Base-by-base conservation (phyloP, 306 rosid genomes). In the Nissolia schottii region DNA sequence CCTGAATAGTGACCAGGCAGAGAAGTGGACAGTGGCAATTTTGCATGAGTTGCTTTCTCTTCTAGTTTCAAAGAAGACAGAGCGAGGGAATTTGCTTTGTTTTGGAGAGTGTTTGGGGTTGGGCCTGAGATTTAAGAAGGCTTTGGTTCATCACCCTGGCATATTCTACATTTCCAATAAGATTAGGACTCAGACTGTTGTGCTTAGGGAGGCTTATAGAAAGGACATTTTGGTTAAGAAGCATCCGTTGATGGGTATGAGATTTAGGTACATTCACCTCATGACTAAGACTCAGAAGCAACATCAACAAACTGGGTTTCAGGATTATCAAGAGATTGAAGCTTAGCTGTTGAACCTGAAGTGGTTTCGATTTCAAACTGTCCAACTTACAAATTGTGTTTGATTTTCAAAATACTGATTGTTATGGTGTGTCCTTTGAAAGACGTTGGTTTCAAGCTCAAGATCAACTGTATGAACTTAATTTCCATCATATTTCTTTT, bases 1-100 rank as follows among this genome's bases (percentile, higher is more conserved):
- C 51, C 77, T 83, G 4, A 84, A 43, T 16, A 80, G 91, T 34
- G 90, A 88, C 59, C 92, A 80, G 71, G 96, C 91, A 3, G 96
- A 90, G 91, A 92, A 86, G 82, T 90, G 98, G 98, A 72, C 85
- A 1, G 92, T 90, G 70, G 96, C 86, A 2, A 84, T 88, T 82
- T 77, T 92, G 73, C 96, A 90, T 11, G 98, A 92, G 80, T 34
- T 90, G 80, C 89, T 92, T 53, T 88, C 87, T 79, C 85, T 90
- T 80, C 76, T 78, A 67, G 87, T 90, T 62, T 90, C 95, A 9
- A 92, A 88, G 92, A 92, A 92, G 85, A 88, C 87, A 13, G 88
- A 90, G 71, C 79, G 79, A 27, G 87, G 79, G 27, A 85, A 83
- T 35, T 65, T 90, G 78, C 46, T 85, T 27, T 71, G 79, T 13